These are phyloP conservation scores for Gillenia trifoliata DNA, from an alignment of 306 rosid species.

Conservation along the genomic window DNA sequence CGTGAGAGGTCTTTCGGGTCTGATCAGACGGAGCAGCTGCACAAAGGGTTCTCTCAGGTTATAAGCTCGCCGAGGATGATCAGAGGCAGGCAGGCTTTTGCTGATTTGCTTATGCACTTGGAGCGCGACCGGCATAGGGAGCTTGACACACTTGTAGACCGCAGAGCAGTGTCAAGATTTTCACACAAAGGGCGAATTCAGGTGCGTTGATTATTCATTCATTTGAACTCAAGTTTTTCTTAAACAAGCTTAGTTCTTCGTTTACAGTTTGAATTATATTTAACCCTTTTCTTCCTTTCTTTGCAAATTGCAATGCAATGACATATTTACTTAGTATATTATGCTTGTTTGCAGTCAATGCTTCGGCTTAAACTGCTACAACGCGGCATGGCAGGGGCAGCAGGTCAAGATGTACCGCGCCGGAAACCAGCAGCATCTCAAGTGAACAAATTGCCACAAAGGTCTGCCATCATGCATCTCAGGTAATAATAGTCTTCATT, in stretches of 20 bases:
- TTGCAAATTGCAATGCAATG: background rate
- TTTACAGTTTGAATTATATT: background rate
- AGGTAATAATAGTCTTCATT: constrained; percentile 37
- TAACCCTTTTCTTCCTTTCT: background rate
- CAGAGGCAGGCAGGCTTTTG: constrained; percentile 74
- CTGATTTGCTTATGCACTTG: constrained; percentile 62
- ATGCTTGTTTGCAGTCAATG: constrained; percentile 45
- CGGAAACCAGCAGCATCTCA: constrained; percentile 24
- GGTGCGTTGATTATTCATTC: constrained; percentile 30
- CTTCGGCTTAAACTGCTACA: constrained; percentile 59
- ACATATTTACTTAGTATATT: background rate
- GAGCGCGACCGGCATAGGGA: constrained; percentile 64
- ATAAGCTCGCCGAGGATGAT: constrained; percentile 37
- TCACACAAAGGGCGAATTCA: constrained; percentile 81
- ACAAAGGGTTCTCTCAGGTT: constrained; percentile 18
- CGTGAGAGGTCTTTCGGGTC: constrained; percentile 2
- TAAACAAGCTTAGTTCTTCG: background rate
- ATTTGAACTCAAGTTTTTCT: background rate
- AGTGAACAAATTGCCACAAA: constrained; percentile 32
- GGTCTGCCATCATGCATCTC: constrained; percentile 57
- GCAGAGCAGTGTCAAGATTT: constrained; percentile 63
- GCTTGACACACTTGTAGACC: constrained; percentile 43
- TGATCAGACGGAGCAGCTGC: constrained; percentile 26
- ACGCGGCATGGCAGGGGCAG: constrained; percentile 34
- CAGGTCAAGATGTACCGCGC: constrained; percentile 21